Conservation (phyloP, 192 early-diverging fungal genomes). For the Mortierella alpina region DNA sequence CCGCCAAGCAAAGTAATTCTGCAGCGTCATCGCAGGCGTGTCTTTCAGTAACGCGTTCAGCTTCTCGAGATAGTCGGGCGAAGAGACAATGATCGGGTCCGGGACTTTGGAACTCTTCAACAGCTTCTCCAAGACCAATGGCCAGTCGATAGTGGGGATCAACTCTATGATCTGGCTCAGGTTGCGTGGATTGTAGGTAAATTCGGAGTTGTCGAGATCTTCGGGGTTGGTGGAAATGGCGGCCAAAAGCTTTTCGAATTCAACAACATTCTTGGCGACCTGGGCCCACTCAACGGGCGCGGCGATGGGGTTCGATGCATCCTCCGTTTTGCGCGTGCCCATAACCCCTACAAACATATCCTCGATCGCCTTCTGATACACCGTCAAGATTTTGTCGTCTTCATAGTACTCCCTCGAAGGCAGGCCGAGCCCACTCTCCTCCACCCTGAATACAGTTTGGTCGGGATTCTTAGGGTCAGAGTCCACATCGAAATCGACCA, state of each 20-base stretch:
- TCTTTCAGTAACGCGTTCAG: slow-evolving; percentile 55
- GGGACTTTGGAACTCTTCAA: slow-evolving; percentile 19
- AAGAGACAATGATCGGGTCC: slow-evolving; percentile 57
- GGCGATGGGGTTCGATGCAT: not conserved
- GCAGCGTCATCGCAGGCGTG: slow-evolving; percentile 45
- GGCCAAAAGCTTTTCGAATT: slow-evolving; percentile 69
- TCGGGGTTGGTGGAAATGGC: slow-evolving; percentile 58
- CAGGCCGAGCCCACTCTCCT: slow-evolving; percentile 64
- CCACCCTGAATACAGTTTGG: slow-evolving; percentile 58
- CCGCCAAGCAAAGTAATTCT: slow-evolving; percentile 67
- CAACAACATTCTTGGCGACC: slow-evolving; percentile 61
- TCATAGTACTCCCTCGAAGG: slow-evolving; percentile 78
- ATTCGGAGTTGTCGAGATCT: slow-evolving; percentile 60
- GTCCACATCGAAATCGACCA: slow-evolving; percentile 62
- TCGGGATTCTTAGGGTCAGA: slow-evolving; percentile 70
- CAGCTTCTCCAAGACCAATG: slow-evolving; percentile 30
- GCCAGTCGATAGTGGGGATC: slow-evolving; percentile 58
- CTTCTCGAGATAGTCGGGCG: slow-evolving; percentile 58
- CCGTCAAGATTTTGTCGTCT: slow-evolving; percentile 54
- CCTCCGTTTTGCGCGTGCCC: slow-evolving; percentile 13
- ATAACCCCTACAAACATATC: slow-evolving; percentile 57
- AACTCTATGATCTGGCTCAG: slow-evolving; percentile 42
- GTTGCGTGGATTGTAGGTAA: slow-evolving; percentile 60
- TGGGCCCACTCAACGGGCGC: slow-evolving; percentile 27
- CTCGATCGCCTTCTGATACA: slow-evolving; percentile 56